A percentile compares a stretch with the other conserved stretches of the same genome.
Evolutionary conservation across 2,329 filamentous ascomycete genomes (phyloP).

Genomic region (Pseudogymnoascus destructans): DNA sequence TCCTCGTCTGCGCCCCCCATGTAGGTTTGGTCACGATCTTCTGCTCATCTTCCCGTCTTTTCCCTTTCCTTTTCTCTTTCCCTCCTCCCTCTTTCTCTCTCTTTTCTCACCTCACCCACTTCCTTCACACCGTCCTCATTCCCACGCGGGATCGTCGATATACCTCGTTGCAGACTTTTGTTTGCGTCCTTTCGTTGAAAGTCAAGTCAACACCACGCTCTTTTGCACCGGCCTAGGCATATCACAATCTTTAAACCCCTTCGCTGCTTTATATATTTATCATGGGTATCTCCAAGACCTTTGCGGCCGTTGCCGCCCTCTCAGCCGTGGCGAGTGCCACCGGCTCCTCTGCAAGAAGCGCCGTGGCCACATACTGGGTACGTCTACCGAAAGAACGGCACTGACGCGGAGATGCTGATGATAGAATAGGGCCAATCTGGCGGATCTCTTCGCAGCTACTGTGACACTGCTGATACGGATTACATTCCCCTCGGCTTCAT

Average conservation of each 20-base stretch:
- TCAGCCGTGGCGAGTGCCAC: slow-evolving; percentile 16
- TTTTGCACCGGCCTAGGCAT: slow-evolving; percentile 10
- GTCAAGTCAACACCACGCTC: background rate
- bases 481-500: slow-evolving; percentile 34
- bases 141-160: background rate
- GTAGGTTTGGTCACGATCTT: background rate
- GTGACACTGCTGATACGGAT: slow-evolving; percentile 29
- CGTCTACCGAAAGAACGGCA: slow-evolving; percentile 6
- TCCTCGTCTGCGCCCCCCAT: background rate
- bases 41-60: background rate
- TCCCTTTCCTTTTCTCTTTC: background rate
- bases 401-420: background rate
- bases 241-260: slow-evolving; percentile 5
- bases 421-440: slow-evolving; percentile 31
- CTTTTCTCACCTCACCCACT: background rate
- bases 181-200: slow-evolving; percentile 14
- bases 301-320: slow-evolving; percentile 21
- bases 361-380: slow-evolving; percentile 34
- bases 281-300: slow-evolving; percentile 22
- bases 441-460: slow-evolving; percentile 28
- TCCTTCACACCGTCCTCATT: background rate
- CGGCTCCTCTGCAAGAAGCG: slow-evolving; percentile 26
- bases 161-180: slow-evolving; percentile 11
- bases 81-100: slow-evolving; percentile 3
- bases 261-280: slow-evolving; percentile 11